These are phyloP conservation scores for Plasmodium vivax DNA, from an alignment of 169 alveolate species.

Conservation along the genomic window DNA sequence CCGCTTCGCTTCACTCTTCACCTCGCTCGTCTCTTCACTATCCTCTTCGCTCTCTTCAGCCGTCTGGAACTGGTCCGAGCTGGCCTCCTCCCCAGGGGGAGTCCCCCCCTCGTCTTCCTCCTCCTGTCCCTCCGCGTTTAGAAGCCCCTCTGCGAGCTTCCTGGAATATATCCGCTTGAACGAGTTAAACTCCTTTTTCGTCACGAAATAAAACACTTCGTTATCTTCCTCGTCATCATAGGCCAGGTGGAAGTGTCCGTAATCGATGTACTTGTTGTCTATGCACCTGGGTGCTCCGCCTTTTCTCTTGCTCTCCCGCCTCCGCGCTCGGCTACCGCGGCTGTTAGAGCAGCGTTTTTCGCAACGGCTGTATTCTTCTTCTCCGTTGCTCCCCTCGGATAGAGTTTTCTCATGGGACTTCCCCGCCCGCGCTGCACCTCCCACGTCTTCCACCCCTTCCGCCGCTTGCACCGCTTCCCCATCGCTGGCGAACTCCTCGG, in stretches of 20 bases:
- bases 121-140: neutral
- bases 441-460: neutral
- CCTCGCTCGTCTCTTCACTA: neutral
- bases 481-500: neutral
- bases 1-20: neutral
- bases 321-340: neutral
- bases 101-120: neutral
- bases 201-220: slow-evolving; percentile 18
- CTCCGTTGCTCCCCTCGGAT: neutral
- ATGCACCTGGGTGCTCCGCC: neutral
- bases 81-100: neutral
- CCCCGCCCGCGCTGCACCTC: neutral
- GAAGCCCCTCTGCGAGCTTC: neutral
- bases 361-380: neutral
- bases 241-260: slow-evolving; percentile 32
- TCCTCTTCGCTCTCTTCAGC: slow-evolving; percentile 4
- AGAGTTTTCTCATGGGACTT: neutral
- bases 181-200: slow-evolving; percentile 22
- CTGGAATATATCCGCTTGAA: neutral
- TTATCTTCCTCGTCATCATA: slow-evolving; percentile 21
- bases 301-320: slow-evolving; percentile 7
- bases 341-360: neutral
- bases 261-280: slow-evolving; percentile 31
- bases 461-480: neutral
- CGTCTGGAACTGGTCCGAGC: slow-evolving; percentile 4